phyloP scores from a whole-genome alignment of 352 stramenopile genomes.

The Phytophthora sojae region DNA sequence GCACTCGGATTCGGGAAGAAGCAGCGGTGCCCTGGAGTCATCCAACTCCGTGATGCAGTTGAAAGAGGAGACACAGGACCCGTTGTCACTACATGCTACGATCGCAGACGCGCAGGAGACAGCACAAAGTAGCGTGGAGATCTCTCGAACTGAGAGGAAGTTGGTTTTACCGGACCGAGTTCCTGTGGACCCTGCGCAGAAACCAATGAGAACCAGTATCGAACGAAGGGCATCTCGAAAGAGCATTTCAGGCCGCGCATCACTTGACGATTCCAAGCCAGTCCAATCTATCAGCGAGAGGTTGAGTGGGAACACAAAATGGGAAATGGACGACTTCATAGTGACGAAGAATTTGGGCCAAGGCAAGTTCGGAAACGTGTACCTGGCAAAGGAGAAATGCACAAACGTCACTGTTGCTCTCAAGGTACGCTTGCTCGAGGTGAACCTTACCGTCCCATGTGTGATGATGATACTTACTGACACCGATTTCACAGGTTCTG shows the following conservation, averaged over 20 bases:
- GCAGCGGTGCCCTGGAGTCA: slow-evolving; percentile 1
- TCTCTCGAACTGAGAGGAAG: slow-evolving; percentile 13
- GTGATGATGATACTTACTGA: background rate
- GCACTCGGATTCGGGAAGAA: slow-evolving; percentile 7
- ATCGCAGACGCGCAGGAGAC: background rate
- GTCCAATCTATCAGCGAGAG: slow-evolving; percentile 55
- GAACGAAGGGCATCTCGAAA: slow-evolving; percentile 12
- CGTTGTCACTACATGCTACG: background rate
- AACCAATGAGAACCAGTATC: slow-evolving; percentile 22
- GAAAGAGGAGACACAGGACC: slow-evolving; percentile 19
- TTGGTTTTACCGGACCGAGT: slow-evolving; percentile 49
- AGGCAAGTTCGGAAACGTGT: slow-evolving; percentile 90
- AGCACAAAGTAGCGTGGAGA: slow-evolving; percentile 1
- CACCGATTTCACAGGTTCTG: slow-evolving; percentile 50
- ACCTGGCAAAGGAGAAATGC: slow-evolving; percentile 77
- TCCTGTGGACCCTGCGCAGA: slow-evolving; percentile 33
- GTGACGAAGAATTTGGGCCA: slow-evolving; percentile 85
- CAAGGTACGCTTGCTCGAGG: slow-evolving; percentile 55
- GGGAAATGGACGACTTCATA: slow-evolving; percentile 79
- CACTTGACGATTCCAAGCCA: slow-evolving; percentile 53
- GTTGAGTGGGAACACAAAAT: slow-evolving; percentile 63
- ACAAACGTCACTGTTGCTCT: slow-evolving; percentile 75
- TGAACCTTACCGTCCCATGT: background rate
- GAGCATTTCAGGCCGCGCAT: slow-evolving; percentile 43
- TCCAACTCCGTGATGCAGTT: background rate